Evolutionary conservation across 148 eudicot genomes (phyloP).

Genomic region (Oxyria digyna): DNA sequence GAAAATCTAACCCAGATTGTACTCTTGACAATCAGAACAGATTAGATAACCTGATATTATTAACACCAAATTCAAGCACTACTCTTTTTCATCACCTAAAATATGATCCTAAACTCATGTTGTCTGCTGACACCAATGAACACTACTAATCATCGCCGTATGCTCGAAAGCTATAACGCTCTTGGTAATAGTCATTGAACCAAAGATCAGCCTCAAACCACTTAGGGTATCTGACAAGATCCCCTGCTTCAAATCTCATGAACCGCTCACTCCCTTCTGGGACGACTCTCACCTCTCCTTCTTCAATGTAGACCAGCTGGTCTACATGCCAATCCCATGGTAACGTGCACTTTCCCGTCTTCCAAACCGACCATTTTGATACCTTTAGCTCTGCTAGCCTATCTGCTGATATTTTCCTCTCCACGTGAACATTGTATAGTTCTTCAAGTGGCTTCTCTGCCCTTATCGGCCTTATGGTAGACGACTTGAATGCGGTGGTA

Average conservation of each 20-base stretch:
- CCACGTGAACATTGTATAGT: constrained; percentile 65
- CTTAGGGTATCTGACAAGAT: constrained; percentile 87
- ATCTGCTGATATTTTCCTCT: constrained; percentile 49
- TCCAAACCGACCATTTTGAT: constrained; percentile 78
- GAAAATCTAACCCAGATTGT: too few relatives aligned
- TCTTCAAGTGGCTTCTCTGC: constrained; percentile 68
- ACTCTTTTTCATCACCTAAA: neutral
- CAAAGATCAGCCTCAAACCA: constrained; percentile 98
- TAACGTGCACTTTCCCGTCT: constrained; percentile 79
- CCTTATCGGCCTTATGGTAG: constrained; percentile 35
- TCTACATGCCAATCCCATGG: constrained; percentile 99
- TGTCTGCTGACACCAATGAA: neutral
- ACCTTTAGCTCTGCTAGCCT: constrained; percentile 65
- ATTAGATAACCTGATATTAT: too few relatives aligned
- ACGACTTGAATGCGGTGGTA: constrained; percentile 1
- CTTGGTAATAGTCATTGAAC: constrained; percentile 82
- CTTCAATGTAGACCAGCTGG: constrained; percentile 86
- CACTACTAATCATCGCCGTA: constrained; percentile 68
- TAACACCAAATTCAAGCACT: neutral
- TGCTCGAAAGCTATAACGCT: constrained; percentile 80
- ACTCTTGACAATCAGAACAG: too few relatives aligned
- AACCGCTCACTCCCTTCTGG: constrained; percentile 73
- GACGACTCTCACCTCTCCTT: constrained; percentile 95
- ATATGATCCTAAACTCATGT: too few relatives aligned
- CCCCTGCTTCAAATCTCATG: constrained; percentile 86